Evolutionary conservation across 2,329 filamentous ascomycete species (phyloP).

Genomic region (Cordyceps tenuipes): DNA sequence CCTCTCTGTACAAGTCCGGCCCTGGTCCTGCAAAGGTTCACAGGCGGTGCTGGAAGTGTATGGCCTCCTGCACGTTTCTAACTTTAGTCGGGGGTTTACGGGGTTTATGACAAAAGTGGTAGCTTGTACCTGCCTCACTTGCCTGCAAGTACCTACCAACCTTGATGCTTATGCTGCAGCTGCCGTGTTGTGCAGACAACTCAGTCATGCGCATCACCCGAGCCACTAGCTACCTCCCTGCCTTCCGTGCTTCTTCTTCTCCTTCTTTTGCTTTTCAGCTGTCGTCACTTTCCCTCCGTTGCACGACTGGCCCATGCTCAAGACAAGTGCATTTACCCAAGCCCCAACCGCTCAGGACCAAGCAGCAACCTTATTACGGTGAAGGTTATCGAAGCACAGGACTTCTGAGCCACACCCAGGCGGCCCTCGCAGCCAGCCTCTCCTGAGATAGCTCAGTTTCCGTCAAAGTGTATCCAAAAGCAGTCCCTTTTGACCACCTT

Average conservation of each 20-base stretch:
- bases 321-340: not conserved
- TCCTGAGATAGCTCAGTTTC: not conserved
- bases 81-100: too few relatives aligned
- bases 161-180: not conserved
- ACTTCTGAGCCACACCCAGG: not conserved
- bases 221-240: not conserved
- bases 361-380: not conserved
- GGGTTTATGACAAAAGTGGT: too few relatives aligned
- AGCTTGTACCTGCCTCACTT: not conserved
- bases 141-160: not conserved
- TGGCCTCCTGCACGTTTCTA: too few relatives aligned
- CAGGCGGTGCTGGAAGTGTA: not conserved
- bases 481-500: not conserved
- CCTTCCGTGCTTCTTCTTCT: not conserved
- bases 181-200: not conserved
- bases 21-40: too few relatives aligned
- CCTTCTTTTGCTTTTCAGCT: not conserved
- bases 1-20: too few relatives aligned
- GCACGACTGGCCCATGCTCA: not conserved
- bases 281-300: not conserved
- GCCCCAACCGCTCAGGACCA: not conserved
- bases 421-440: too few relatives aligned
- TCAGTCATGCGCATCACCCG: not conserved
- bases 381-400: not conserved
- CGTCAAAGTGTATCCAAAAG: not conserved